Evolutionary conservation across 495 filamentous ascomycete species (phyloP), one percentile per base, ranked within the genome.

Genomic region (Aspergillus cavernicola): DNA sequence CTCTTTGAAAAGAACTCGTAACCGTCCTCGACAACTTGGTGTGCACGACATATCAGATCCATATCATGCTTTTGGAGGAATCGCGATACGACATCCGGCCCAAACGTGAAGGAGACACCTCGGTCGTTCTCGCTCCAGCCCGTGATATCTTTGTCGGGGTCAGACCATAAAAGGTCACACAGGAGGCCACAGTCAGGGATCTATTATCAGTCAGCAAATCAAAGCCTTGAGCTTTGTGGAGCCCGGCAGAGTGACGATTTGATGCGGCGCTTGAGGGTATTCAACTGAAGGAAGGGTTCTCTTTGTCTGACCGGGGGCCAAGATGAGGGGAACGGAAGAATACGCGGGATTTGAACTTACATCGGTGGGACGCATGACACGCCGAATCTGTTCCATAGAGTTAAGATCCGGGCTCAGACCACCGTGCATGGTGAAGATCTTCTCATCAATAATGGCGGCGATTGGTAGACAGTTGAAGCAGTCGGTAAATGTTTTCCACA

Each of bases 371-470:
- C 93, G 85, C 93, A 98, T 98, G 55, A 98, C 93, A 58, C 93
- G 87, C 63, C 93, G 89, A 57, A 98, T 98, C 76, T 98, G 93
- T 78, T 98, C 93, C 93, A 98, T 98, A 26, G 93, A 97, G 79
- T 97, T 98, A 42, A 98, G 78, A 64, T 98, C 93, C 23, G 93
- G 93, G 66, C 93, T 97, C 65, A 98, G 76, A 62, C 93, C 93
- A 64, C 93, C 93, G 72, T 98, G 93, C 93, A 98, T 98, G 56
- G 93, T 98, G 82, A 98, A 97, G 63, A 98, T 98, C 87, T 98
- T 98, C 81, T 98, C 93, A 67, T 98, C 93, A 64, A 98, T 98
- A 71, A 98, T 98, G 51, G 93, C 93, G n/a, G 93, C 93, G 71
- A 98, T 98, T 26, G 93, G 93, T 66, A 98, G 71, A 78, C 93